These are phyloP conservation scores for Sporothrix humicola DNA, from an alignment of 2,329 filamentous ascomycete species.

Conservation along the genomic window DNA sequence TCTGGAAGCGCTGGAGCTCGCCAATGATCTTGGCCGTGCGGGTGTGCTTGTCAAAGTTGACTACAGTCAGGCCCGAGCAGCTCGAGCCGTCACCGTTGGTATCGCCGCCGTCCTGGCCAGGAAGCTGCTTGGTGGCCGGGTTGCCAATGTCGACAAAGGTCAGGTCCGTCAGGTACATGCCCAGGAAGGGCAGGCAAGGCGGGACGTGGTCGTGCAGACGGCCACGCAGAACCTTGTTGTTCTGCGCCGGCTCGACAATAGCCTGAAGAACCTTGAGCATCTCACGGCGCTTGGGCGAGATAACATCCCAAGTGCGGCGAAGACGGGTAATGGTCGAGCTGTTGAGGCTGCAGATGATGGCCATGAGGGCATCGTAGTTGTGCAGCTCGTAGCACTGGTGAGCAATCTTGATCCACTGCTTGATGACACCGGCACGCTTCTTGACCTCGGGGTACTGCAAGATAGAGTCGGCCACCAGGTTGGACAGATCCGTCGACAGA, in stretches of 20 bases:
- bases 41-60: constrained; percentile 98
- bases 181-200: constrained; percentile 92
- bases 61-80: constrained; percentile 75
- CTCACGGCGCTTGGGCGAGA: constrained; percentile 82
- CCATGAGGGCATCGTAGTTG: constrained; percentile 97
- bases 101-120: constrained; percentile 52
- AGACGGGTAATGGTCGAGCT: constrained; percentile 88
- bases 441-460: constrained; percentile 87
- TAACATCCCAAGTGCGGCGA: constrained; percentile 87
- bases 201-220: constrained; percentile 85
- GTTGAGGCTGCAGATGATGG: constrained; percentile 92
- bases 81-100: constrained; percentile 44
- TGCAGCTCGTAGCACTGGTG: constrained; percentile 84
- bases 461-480: constrained; percentile 91
- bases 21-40: constrained; percentile 95
- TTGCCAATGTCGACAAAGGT: constrained; percentile 97
- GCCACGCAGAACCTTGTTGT: constrained; percentile 84
- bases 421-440: constrained; percentile 87
- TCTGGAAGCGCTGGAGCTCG: constrained; percentile 94
- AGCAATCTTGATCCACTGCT: constrained; percentile 97
- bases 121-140: constrained; percentile 78
- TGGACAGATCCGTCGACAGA: constrained; percentile 88
- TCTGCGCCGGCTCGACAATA: constrained; percentile 88
- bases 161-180: constrained; percentile 92
- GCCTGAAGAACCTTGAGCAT: constrained; percentile 77